Percentiles rank a stretch among this genome's conserved stretches.
Evolutionary conservation across 2,329 filamentous ascomycete species (phyloP).

Genomic region (Penicillium palitans): DNA sequence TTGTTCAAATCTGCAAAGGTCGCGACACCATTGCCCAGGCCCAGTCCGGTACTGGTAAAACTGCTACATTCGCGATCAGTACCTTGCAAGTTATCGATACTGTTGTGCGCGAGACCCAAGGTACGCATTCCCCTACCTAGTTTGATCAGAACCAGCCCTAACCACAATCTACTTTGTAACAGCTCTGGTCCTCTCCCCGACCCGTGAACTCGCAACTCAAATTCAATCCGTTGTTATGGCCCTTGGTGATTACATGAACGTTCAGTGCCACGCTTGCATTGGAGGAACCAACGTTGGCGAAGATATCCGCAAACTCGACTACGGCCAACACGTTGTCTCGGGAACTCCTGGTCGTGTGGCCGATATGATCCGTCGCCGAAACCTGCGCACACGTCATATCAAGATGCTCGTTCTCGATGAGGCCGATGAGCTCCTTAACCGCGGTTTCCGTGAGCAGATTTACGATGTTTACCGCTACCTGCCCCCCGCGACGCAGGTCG

Average conservation of each 20-base stretch:
- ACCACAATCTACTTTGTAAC: conserved; percentile 9
- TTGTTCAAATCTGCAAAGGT: conserved; percentile 98
- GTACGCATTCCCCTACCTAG: conserved; percentile 32
- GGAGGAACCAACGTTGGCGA: conserved; percentile 97
- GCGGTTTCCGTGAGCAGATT: conserved; percentile 99
- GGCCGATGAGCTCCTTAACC: conserved; percentile 97
- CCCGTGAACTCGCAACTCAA: conserved; percentile 94
- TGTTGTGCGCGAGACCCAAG: conserved; percentile 83
- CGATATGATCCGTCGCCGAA: conserved; percentile 98
- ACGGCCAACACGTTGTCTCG: conserved; percentile 95
- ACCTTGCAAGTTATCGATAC: conserved; percentile 96
- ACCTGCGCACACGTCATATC: conserved; percentile 95
- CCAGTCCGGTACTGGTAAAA: conserved; percentile 96
- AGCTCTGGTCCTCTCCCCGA: conserved; percentile 92
- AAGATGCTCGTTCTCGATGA: conserved; percentile 99
- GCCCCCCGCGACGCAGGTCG: conserved; percentile 96
- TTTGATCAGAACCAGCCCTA: background rate
- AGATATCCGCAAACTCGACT: conserved; percentile 96
- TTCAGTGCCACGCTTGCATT: conserved; percentile 99
- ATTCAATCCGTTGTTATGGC: conserved; percentile 99
- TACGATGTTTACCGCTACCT: conserved; percentile 99
- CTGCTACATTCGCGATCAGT: conserved; percentile 92
- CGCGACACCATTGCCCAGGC: conserved; percentile 98
- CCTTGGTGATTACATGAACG: conserved; percentile 99
- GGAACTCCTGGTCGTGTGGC: conserved; percentile 98